Conservation (phyloP, 495 filamentous ascomycete species). For the Delitschia confertaspora region DNA sequence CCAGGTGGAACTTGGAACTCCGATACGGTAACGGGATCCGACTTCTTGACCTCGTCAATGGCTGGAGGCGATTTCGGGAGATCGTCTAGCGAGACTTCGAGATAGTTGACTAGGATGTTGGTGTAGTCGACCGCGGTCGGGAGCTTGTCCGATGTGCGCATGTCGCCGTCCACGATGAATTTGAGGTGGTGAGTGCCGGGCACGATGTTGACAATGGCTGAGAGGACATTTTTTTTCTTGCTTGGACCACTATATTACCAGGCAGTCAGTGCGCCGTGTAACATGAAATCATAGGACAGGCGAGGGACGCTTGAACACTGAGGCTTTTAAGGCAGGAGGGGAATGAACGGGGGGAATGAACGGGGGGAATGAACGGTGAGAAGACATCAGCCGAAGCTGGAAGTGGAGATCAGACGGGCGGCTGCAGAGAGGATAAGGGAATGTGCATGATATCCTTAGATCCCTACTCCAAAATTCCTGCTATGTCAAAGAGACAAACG, state of each 20-base stretch:
- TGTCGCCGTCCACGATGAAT: slow-evolving; percentile 88
- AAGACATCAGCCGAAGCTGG: too few species aligned
- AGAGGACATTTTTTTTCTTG: slow-evolving; percentile 52
- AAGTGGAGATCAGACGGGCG: slow-evolving; percentile 2
- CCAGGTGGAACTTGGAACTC: slow-evolving; percentile 29
- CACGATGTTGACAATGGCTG: slow-evolving; percentile 66
- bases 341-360: slow-evolving; percentile 7
- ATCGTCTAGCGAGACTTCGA: slow-evolving; percentile 82
- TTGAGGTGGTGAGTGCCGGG: slow-evolving; percentile 94
- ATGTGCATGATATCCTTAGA: neutral
- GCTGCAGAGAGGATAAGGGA: slow-evolving; percentile 2
- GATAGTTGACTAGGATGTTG: slow-evolving; percentile 93
- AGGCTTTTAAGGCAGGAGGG: neutral
- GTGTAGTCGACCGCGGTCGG: slow-evolving; percentile 95
- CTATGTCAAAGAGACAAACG: too few species aligned
- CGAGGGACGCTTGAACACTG: neutral
- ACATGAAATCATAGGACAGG: slow-evolving; percentile 16
- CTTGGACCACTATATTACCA: slow-evolving; percentile 28
- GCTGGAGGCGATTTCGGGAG: slow-evolving; percentile 34
- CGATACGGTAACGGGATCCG: slow-evolving; percentile 30
- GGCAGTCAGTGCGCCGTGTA: slow-evolving; percentile 26
- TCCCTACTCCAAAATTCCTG: neutral
- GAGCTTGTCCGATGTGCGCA: slow-evolving; percentile 75
- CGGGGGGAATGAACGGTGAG: neutral
- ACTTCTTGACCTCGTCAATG: slow-evolving; percentile 22